phyloP scores from a whole-genome alignment of 371 early-diverging fungal species.

The Capniomyces stellatus region DNA sequence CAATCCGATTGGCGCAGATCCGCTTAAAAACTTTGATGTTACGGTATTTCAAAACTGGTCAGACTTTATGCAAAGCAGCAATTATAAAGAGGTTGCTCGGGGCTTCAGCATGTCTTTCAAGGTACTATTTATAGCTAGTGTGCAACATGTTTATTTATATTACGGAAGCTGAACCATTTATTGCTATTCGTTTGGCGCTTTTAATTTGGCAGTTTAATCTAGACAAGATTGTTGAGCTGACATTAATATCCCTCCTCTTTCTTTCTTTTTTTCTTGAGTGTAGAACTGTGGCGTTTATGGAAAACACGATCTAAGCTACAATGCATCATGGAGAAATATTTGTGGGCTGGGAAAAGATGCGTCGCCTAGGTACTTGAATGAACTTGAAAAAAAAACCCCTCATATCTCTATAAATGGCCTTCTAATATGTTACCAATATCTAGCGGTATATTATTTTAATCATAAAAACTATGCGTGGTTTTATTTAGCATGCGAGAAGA shows the following conservation, averaged over 20 bases:
- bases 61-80: conserved; percentile 6
- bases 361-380: conserved; percentile 42
- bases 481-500: conserved; percentile 54
- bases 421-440: not conserved
- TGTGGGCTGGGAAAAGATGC: conserved; percentile 49
- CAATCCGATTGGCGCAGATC: conserved; percentile 27
- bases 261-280: not conserved
- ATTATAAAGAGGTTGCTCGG: not conserved
- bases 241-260: no score
- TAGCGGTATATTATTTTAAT: no score
- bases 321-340: conserved; percentile 60
- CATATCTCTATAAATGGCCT: not conserved
- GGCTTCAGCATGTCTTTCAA: not conserved
- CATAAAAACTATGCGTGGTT: no score
- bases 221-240: no score
- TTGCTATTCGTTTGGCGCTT: no score
- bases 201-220: no score
- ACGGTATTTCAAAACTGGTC: conserved; percentile 17
- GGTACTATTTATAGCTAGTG: no score
- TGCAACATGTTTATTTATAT: no score
- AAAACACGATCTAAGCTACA: conserved; percentile 46
- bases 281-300: not conserved
- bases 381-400: not conserved
- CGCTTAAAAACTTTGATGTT: conserved; percentile 21
- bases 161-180: no score